A percentile compares a stretch with the other conserved stretches of the same genome.
Evolutionary conservation across 192 early-diverging fungal species (phyloP).

Genomic region (Piromyces sp.): DNA sequence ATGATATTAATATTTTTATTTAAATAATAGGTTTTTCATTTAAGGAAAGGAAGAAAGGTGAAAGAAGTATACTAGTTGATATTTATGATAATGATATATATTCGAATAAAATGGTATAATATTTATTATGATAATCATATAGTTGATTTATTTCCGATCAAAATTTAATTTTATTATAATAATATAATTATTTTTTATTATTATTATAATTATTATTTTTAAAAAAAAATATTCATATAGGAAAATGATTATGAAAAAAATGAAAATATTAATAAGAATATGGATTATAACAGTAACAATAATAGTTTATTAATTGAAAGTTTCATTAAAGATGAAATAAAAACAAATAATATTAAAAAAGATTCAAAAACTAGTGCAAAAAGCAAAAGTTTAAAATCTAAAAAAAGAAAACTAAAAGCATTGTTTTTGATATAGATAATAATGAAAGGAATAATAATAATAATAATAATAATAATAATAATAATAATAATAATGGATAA

Average conservation of each 20-base stretch:
- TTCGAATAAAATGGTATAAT: neutral
- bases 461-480: neutral
- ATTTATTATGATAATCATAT: no score
- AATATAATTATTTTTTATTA: no score
- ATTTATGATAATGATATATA: neutral
- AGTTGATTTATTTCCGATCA: no score
- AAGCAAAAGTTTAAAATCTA: neutral
- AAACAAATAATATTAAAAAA: neutral
- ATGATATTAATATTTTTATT: no score
- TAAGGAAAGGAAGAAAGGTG: no score
- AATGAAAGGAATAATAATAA: neutral
- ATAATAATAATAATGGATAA: no score
- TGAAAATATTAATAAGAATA: neutral
- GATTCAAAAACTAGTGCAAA: neutral
- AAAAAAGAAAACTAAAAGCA: neutral
- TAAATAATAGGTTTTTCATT: no score
- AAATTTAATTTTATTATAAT: no score
- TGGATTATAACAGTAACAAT: neutral
- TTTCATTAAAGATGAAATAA: neutral
- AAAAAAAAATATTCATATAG: no score
- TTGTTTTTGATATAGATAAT: neutral
- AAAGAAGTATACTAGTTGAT: neutral
- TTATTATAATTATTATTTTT: no score
- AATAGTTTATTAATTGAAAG: neutral
- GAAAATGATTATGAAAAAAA: neutral